Base-by-base conservation (phyloP, 768 basidiomycete genomes). In the Neoboletus brunneissimus region DNA sequence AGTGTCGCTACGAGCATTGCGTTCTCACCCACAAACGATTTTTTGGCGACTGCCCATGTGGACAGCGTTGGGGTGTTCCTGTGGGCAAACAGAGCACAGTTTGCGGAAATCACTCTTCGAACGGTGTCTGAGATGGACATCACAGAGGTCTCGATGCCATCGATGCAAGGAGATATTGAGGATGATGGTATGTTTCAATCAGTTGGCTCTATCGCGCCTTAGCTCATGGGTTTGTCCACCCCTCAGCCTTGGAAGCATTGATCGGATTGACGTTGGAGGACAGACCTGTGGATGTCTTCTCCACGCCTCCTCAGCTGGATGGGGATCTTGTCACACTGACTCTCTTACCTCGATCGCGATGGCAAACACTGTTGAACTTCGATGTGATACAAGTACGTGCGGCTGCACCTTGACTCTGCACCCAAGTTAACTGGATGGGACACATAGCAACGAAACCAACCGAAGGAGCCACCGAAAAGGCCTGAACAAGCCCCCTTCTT, bases 61-160 rank as follows among this genome's bases (percentile, higher is more conserved):
- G 95, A 97, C 63, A 94, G 87, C 56, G 88, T 98, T 51, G 97
- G 95, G 12, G 81, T 99, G 2, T 95, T 89, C 71, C 81, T 99
- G n/a, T 99, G 97, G 94, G 93, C 95, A 13, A 98, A 99, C 72
- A 86, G 94, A 48, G 94, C 95, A 11, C 97, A 98, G 68, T 98
- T 94, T 69, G 72, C 87, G 0, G 90, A 96, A 56, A 81, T 97
- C 18, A 79, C 93, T 2, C 84, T 95, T 71, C 84, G 86, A 54
- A 85, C 84, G 51, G 81, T 98, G n/a, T 72, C 77, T 9, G 91
- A 96, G 55, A 84, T 87, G 34, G 87, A 91, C 54, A 73, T 94
- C 8, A 73, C 77, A 9, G 86, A 89, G 37, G 81, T 87, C 12
- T 69, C 80, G 0, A 76, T 98, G 53, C 96, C 97, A 7, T 88